Percentiles rank a stretch among this genome's conserved stretches.
These are phyloP conservation scores for Candida sojae DNA, from an alignment of 1,139 yeast species.

Conservation along the genomic window DNA sequence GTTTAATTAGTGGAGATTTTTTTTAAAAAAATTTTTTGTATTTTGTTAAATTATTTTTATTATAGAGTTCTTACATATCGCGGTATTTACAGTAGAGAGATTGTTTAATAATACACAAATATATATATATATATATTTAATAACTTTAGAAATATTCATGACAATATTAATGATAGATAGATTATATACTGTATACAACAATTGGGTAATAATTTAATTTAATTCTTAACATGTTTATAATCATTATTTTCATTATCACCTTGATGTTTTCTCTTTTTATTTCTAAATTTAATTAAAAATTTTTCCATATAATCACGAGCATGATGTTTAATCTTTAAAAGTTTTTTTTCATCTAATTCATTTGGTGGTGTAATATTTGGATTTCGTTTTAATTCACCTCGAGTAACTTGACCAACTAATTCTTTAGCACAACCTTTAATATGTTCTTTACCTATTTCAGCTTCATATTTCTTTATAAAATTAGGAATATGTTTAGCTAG, in stretches of 20 bases:
- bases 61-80: too few relatives aligned
- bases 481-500: conserved; percentile 85
- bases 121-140: conserved; percentile 1
- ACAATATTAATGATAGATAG: too few relatives aligned
- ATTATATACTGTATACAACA: too few relatives aligned
- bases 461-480: conserved; percentile 64
- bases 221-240: conserved; percentile 8
- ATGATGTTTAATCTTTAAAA: conserved; percentile 68
- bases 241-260: conserved; percentile 5
- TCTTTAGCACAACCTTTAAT: conserved; percentile 81
- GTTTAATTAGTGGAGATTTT: too few relatives aligned
- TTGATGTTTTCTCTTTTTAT: conserved; percentile 19
- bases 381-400: conserved; percentile 62
- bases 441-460: conserved; percentile 69
- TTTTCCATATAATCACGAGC: conserved; percentile 73
- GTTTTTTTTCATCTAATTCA: conserved; percentile 62
- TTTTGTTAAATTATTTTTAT: neutral
- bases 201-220: neutral
- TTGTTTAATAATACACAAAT: neutral
- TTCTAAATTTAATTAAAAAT: conserved; percentile 54
- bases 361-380: conserved; percentile 46
- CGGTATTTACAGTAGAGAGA: too few relatives aligned
- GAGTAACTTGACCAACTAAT: conserved; percentile 60
- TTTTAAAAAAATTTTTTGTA: too few relatives aligned
- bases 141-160: too few relatives aligned